Percentiles rank a stretch among this genome's conserved stretches.
These are phyloP conservation scores for Coemansia sp. DNA, from an alignment of 192 early-diverging fungal genomes.

Conservation along the genomic window DNA sequence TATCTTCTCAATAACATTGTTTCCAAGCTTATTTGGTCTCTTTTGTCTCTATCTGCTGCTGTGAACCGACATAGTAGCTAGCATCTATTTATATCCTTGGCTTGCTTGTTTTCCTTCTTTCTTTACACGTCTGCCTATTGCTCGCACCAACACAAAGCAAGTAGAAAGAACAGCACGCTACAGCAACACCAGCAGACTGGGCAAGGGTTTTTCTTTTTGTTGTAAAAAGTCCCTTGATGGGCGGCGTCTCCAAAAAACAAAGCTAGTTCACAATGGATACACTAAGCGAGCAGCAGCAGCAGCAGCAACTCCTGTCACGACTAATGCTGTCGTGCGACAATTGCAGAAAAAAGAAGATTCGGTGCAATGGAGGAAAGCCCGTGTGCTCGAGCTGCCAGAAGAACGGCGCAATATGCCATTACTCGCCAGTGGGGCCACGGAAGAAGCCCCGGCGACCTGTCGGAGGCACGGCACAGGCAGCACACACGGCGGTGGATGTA, in stretches of 20 bases:
- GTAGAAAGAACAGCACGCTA: no score
- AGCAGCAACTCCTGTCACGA: conserved; percentile 10
- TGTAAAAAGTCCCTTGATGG: not conserved
- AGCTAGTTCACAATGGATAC: conserved; percentile 1
- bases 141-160: not conserved
- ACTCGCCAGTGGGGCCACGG: conserved; percentile 50
- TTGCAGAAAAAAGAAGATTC: conserved; percentile 42
- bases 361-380: conserved; percentile 43
- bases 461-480: not conserved
- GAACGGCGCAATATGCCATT: conserved; percentile 21
- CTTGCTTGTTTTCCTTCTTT: no score
- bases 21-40: no score
- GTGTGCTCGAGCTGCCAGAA: conserved; percentile 29
- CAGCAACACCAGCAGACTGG: no score
- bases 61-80: no score
- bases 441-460: conserved; percentile 38
- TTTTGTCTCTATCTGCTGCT: no score
- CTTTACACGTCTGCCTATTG: not conserved
- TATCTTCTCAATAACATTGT: no score
- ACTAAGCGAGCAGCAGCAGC: not conserved
- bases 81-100: no score
- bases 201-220: no score
- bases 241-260: not conserved
- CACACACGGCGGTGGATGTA: not conserved
- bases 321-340: conserved; percentile 47